Percentiles rank a stretch among this genome's conserved stretches.
These are phyloP conservation scores for Lactifluus volemus DNA, from an alignment of 768 basidiomycete species.

Conservation along the genomic window DNA sequence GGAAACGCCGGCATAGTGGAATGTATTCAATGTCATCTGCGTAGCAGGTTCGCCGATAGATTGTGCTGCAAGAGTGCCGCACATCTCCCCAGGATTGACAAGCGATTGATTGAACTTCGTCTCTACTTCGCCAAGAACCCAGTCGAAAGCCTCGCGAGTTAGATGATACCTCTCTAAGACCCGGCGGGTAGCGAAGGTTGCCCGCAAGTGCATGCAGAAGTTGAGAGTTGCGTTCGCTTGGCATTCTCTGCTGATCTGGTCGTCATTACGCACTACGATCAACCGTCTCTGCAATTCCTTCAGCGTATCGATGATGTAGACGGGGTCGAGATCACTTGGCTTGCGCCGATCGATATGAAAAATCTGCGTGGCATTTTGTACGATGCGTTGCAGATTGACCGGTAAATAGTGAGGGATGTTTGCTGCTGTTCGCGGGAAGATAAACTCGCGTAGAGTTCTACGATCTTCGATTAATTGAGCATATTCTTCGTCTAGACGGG, in stretches of 20 bases:
- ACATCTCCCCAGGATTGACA: slow-evolving; percentile 97
- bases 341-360: slow-evolving; percentile 96
- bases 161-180: slow-evolving; percentile 86
- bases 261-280: slow-evolving; percentile 81
- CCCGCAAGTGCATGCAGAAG: slow-evolving; percentile 90
- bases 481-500: slow-evolving; percentile 75
- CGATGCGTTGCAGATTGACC: slow-evolving; percentile 90
- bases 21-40: slow-evolving; percentile 99
- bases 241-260: slow-evolving; percentile 61
- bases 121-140: slow-evolving; percentile 93
- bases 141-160: slow-evolving; percentile 91
- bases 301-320: slow-evolving; percentile 76
- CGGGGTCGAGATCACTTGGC: slow-evolving; percentile 85
- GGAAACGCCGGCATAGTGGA: slow-evolving; percentile 99
- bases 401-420: slow-evolving; percentile 78
- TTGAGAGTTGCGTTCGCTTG: slow-evolving; percentile 86
- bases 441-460: slow-evolving; percentile 64
- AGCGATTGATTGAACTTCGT: slow-evolving; percentile 91
- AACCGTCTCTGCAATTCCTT: slow-evolving; percentile 67
- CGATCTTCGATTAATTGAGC: slow-evolving; percentile 62
- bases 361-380: slow-evolving; percentile 92
- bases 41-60: slow-evolving; percentile 99
- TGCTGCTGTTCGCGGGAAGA: slow-evolving; percentile 73
- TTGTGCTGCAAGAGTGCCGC: slow-evolving; percentile 94
- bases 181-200: slow-evolving; percentile 77